These are phyloP conservation scores for Daldinia childiae DNA, from an alignment of 495 filamentous ascomycete genomes.

Conservation along the genomic window DNA sequence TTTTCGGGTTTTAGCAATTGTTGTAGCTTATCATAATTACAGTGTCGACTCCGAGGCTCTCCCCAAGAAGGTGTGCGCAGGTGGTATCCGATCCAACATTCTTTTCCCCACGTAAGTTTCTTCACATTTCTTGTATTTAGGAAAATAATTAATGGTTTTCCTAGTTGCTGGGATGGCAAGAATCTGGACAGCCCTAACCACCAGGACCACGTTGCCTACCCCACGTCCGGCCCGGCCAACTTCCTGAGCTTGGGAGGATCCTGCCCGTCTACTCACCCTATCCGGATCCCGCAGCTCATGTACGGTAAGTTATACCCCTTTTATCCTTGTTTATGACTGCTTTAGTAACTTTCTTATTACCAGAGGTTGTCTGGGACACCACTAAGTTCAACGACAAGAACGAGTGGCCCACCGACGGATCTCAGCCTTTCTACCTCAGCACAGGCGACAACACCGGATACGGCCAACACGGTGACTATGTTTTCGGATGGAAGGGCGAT, in stretches of 20 bases:
- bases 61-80: constrained; percentile 53
- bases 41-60: constrained; percentile 55
- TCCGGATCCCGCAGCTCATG: constrained; percentile 61
- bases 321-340: too few relatives aligned
- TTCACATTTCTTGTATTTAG: not conserved
- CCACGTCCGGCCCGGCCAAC: constrained; percentile 55
- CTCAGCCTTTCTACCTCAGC: constrained; percentile 59
- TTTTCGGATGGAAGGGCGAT: constrained; percentile 61
- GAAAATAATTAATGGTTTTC: constrained; percentile 11
- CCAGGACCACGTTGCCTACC: constrained; percentile 60
- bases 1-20: not conserved
- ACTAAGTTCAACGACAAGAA: constrained; percentile 57
- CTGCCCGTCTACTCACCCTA: constrained; percentile 60
- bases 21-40: constrained; percentile 20
- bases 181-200: constrained; percentile 65
- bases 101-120: constrained; percentile 59
- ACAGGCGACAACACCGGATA: constrained; percentile 56
- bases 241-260: constrained; percentile 55
- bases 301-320: constrained; percentile 37
- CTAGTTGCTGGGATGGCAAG: constrained; percentile 64
- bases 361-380: constrained; percentile 61
- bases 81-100: constrained; percentile 63
- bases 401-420: constrained; percentile 57
- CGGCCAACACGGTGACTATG: constrained; percentile 61
- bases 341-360: too few relatives aligned